Evolutionary conservation across 75 land plant genomes (phyloP), one percentile per base, ranked within the genome.

Genomic region (Pseudotsuga menziesii): DNA sequence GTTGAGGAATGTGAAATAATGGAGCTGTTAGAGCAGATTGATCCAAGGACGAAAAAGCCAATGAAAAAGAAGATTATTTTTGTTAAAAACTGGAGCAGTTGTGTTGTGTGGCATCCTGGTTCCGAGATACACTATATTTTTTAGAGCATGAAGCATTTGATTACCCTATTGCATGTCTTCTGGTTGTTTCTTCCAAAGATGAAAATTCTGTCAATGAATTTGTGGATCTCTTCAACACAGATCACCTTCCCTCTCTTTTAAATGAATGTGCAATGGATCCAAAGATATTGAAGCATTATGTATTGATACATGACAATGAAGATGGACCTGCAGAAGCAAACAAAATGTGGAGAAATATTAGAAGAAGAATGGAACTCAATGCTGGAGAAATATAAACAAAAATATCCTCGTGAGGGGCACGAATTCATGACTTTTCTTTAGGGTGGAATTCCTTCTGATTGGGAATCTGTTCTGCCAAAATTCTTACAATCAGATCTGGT

Each of bases 1-100:
- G 97, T 94, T 55, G 99, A 96, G 77, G 99, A 96, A 76, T 96
- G 99, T 88, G 99, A 96, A 83, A 96, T 96, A 73, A 87, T 96
- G 74, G 90, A 91, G 76, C 83, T 96, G n/a, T 69, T 90, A 44
- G 86, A 94, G 60, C 93, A 94, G 74, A 96, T 96, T 54, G 99
- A 96, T 82, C 93, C 90, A 54, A 96, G 94, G 78, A 94, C 97
- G 1, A 94, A 83, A 82, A 94, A 94, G 74, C 89, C 90, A 17
- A 84, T 89, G 71, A 96, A 89, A 73, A 94, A 90, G 88, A 94
- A 90, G 70, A 80, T 84, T 52, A 83, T 92, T 36, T 96, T 94
- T 87, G 99, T 96, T 17, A 96, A 96, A n/a, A 83, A 90, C 80
- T 84, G 95, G 95, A 73, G 94, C 99, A 56, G 84, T 94, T 74